Conservation (phyloP, 148 eudicot species). For the Silene conica region DNA sequence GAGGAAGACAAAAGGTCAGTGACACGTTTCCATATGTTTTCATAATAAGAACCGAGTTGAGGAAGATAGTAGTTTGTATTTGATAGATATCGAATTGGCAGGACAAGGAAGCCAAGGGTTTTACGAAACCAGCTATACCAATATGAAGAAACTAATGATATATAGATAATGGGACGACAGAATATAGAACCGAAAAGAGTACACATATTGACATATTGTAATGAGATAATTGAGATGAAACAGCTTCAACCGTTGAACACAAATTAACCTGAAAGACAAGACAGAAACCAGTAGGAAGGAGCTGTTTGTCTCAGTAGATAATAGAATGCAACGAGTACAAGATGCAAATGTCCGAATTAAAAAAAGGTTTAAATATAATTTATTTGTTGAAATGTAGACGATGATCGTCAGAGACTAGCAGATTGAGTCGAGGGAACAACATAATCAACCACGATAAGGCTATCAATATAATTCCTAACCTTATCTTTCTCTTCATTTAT, state of each 20-base stretch:
- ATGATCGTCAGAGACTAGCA: slow-evolving; percentile 31
- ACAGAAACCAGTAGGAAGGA: neutral
- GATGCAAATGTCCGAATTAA: neutral
- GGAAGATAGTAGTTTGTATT: too few relatives aligned
- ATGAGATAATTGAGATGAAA: neutral
- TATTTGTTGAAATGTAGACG: neutral
- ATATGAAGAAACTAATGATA: too few relatives aligned
- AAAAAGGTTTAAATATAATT: neutral
- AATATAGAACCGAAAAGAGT: too few relatives aligned
- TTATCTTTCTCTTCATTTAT: slow-evolving; percentile 52
- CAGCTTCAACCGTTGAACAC: neutral
- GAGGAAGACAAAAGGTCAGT: too few relatives aligned
- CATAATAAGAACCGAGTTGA: too few relatives aligned
- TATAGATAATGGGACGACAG: too few relatives aligned
- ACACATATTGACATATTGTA: neutral
- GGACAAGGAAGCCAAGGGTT: too few relatives aligned
- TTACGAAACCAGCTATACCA: too few relatives aligned
- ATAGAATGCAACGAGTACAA: neutral
- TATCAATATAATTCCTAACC: slow-evolving; percentile 59
- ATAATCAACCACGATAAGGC: slow-evolving; percentile 63
- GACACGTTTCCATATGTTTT: too few relatives aligned
- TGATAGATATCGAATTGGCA: too few relatives aligned
- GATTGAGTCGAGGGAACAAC: slow-evolving; percentile 39
- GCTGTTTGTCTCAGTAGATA: neutral
- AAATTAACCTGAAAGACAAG: neutral